Conservation (phyloP, 768 basidiomycete species). For the Kwoniella heveanensis region DNA sequence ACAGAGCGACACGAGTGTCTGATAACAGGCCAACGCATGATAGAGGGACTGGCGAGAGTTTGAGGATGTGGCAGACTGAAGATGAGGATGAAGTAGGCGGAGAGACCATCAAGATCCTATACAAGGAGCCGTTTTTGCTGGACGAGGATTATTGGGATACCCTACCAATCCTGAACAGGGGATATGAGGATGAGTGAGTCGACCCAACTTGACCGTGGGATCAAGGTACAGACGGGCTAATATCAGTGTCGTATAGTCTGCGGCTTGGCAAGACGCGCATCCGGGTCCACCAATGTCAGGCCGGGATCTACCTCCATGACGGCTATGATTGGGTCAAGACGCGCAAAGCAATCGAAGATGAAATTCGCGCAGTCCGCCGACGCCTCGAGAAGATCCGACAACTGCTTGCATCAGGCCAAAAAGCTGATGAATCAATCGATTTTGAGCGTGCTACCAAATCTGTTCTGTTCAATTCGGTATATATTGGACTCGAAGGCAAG, state of each 20-base stretch:
- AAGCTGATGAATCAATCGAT: constrained; percentile 68
- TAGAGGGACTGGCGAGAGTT: constrained; percentile 56
- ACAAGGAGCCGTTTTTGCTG: constrained; percentile 65
- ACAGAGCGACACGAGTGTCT: constrained; percentile 68
- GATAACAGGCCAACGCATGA: constrained; percentile 62
- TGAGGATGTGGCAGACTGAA: constrained; percentile 39
- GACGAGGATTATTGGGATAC: constrained; percentile 66
- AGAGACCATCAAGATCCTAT: constrained; percentile 81
- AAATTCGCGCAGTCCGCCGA: constrained; percentile 82
- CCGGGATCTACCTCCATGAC: constrained; percentile 77
- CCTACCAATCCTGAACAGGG: constrained; percentile 24
- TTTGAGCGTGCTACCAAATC: constrained; percentile 66
- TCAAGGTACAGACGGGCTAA: not conserved
- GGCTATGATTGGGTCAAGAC: constrained; percentile 94
- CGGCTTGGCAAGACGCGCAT: constrained; percentile 44
- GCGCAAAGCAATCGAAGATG: constrained; percentile 80
- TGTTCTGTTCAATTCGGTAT: constrained; percentile 88
- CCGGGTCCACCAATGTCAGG: constrained; percentile 63
- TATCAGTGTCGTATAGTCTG: not conserved
- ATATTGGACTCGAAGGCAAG: constrained; percentile 78
- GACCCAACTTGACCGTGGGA: not conserved
- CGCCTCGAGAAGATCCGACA: constrained; percentile 86
- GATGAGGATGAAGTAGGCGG: constrained; percentile 69
- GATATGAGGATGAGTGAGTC: constrained; percentile 35
- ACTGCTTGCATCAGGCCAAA: constrained; percentile 85